Conservation (phyloP, 2,329 filamentous ascomycete species). For the Coniochaeta sp. region DNA sequence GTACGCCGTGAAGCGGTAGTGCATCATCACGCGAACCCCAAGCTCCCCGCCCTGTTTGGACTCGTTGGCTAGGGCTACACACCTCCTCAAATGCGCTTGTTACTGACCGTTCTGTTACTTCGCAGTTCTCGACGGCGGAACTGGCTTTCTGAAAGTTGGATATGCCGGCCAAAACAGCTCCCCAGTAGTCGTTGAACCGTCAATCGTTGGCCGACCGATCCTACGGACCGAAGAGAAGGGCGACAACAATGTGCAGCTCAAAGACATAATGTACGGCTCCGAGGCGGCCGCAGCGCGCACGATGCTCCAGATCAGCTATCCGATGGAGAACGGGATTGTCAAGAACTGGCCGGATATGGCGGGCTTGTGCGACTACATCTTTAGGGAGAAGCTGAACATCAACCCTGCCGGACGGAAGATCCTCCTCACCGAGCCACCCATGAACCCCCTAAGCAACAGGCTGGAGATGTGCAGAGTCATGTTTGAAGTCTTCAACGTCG, state of each 20-base stretch:
- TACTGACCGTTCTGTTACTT: conserved; percentile 14
- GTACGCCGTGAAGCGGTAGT: not conserved
- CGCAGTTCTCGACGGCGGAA: conserved; percentile 96
- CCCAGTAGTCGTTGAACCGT: conserved; percentile 48
- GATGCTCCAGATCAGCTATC: conserved; percentile 98
- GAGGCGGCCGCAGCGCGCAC: conserved; percentile 92
- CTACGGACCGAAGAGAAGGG: conserved; percentile 86
- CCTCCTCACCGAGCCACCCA: conserved; percentile 82
- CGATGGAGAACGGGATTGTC: conserved; percentile 99
- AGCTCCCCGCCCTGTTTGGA: not conserved
- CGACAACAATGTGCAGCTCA: conserved; percentile 57
- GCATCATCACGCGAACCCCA: not conserved
- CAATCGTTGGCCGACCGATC: conserved; percentile 92
- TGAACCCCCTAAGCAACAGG: conserved; percentile 95
- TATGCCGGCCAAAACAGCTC: conserved; percentile 98
- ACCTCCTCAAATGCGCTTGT: conserved; percentile 2
- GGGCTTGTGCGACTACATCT: conserved; percentile 91
- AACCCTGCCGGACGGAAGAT: conserved; percentile 92
- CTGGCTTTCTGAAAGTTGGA: conserved; percentile 98
- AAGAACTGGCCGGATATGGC: conserved; percentile 99
- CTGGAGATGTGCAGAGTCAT: conserved; percentile 99
- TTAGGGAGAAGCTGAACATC: conserved; percentile 92
- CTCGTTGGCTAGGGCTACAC: not conserved
- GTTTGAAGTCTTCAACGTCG: conserved; percentile 89
- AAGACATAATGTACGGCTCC: conserved; percentile 99